phyloP scores from a whole-genome alignment of 352 stramenopile genomes.

The Globisporangium takayamanum region DNA sequence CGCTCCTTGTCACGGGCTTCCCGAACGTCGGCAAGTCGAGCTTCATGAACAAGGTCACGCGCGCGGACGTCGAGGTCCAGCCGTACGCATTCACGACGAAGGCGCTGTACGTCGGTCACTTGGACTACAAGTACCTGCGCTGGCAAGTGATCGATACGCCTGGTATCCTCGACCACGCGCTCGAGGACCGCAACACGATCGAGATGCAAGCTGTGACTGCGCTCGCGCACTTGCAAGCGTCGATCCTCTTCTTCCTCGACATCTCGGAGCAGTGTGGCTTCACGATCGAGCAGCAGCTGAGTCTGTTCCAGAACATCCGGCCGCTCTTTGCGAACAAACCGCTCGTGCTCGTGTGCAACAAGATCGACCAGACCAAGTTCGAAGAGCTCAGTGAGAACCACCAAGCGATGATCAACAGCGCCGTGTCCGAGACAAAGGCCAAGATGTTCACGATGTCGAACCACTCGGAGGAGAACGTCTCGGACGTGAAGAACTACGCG shows the following conservation, averaged over 20 bases:
- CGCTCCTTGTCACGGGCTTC: constrained; percentile 97
- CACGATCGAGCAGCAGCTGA: constrained; percentile 97
- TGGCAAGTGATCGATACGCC: constrained; percentile 99
- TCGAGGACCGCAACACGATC: constrained; percentile 99
- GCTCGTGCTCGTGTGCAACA: constrained; percentile 98
- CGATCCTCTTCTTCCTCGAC: constrained; percentile 99
- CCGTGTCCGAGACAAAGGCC: constrained; percentile 68
- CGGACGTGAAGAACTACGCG: constrained; percentile 91
- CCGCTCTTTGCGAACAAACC: constrained; percentile 99
- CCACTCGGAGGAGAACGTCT: constrained; percentile 96
- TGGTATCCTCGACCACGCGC: constrained; percentile 98
- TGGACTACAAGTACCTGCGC: constrained; percentile 99
- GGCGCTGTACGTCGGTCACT: constrained; percentile 98
- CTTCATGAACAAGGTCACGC: constrained; percentile 99
- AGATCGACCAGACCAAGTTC: constrained; percentile 96
- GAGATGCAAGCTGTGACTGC: constrained; percentile 99
- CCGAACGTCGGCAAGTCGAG: constrained; percentile 99
- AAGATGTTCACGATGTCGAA: constrained; percentile 98
- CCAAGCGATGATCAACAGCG: constrained; percentile 74
- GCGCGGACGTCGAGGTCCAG: constrained; percentile 99
- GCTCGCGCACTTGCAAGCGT: constrained; percentile 98
- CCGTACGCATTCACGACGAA: constrained; percentile 99
- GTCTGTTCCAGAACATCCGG: constrained; percentile 97
- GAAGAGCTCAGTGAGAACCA: constrained; percentile 81
- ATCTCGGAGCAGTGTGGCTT: constrained; percentile 99